phyloP scores from a whole-genome alignment of 441 rosid species.

The Biscutella auriculata region DNA sequence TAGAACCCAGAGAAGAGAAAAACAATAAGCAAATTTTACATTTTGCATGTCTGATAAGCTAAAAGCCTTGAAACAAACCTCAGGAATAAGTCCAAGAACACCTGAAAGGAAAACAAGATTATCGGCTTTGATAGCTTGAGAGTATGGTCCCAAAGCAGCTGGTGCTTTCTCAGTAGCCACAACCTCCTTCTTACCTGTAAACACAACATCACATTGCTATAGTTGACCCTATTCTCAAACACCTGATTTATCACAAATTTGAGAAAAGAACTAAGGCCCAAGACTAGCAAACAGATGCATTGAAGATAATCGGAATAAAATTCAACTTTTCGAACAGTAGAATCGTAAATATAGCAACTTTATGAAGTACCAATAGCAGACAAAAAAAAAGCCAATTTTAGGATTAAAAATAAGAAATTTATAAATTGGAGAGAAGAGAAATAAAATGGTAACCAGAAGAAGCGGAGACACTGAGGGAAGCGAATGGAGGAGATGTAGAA shows the following conservation, averaged over 20 bases:
- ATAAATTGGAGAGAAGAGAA: background rate
- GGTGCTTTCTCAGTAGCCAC: constrained; percentile 80
- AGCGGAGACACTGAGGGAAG: constrained; percentile 37
- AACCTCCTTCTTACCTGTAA: constrained; percentile 53
- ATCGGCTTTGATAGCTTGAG: constrained; percentile 82
- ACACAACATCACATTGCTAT: background rate
- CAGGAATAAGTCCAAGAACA: constrained; percentile 78
- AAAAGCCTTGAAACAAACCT: constrained; percentile 60
- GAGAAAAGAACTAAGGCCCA: background rate
- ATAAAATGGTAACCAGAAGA: constrained; percentile 23
- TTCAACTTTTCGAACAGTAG: background rate
- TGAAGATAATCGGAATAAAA: background rate
- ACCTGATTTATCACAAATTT: background rate
- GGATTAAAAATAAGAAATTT: background rate
- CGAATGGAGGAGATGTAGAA: constrained; percentile 36
- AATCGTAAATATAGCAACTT: constrained; percentile 13
- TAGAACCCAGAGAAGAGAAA: background rate
- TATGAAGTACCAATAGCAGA: background rate
- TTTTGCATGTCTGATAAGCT: background rate
- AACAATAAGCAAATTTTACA: background rate
- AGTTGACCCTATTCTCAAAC: background rate
- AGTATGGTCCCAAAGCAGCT: constrained; percentile 87
- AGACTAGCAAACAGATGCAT: background rate
- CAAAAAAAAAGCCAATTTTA: background rate
- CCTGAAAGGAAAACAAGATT: constrained; percentile 75